Conservation (phyloP, 257 asterid genomes). For the Datura wrightii region DNA sequence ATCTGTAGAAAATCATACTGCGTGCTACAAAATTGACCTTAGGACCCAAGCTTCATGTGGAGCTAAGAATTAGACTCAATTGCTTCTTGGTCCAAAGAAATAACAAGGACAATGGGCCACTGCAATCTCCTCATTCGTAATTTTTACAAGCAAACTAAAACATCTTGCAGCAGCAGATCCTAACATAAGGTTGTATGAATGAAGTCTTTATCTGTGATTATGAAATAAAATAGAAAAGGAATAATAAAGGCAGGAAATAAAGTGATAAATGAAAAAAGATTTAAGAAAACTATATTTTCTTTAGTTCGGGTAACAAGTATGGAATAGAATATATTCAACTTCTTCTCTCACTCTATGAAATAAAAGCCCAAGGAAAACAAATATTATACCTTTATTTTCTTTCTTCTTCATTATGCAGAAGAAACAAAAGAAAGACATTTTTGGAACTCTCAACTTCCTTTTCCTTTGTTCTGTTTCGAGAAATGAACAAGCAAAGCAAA, state of each 20-base stretch:
- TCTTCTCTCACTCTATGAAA: not conserved
- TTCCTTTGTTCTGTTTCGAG: conserved; percentile 3
- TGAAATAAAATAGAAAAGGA: not conserved
- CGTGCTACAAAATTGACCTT: not conserved
- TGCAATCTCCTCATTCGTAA: not conserved
- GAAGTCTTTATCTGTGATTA: not conserved
- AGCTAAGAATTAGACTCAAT: conserved; percentile 12
- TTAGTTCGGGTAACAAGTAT: not conserved
- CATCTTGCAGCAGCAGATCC: not conserved
- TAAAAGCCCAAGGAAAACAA: not conserved
- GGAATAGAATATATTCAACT: not conserved
- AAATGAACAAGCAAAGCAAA: conserved; percentile 18
- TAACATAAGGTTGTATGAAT: not conserved
- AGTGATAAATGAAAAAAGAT: not conserved
- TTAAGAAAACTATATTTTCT: not conserved
- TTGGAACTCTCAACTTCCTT: not conserved
- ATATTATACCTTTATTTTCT: not conserved
- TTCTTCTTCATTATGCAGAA: conserved; percentile 7
- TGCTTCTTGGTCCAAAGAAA: not conserved
- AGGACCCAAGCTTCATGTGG: not conserved
- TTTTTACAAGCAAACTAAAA: not conserved
- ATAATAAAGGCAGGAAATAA: not conserved
- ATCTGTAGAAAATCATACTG: not conserved
- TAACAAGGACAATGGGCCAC: not conserved
- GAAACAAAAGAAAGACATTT: not conserved